Evolutionary conservation across 371 early-diverging fungal genomes (phyloP), one percentile per base, ranked within the genome.

Genomic region (Parasitella parasitica): DNA sequence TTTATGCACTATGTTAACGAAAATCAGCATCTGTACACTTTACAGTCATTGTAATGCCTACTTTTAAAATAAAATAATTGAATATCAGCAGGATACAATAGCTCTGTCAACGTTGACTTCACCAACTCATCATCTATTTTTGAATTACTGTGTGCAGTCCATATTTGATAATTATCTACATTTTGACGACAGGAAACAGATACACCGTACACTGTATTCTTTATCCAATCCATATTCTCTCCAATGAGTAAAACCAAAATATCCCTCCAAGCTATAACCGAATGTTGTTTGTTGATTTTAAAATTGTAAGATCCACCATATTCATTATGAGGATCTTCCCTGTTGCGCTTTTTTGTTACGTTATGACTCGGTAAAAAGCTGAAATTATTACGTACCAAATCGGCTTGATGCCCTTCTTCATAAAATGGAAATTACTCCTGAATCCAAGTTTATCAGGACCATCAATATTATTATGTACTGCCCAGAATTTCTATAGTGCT

Each of bases 261-360:
- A 67, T 88, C 86, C 18, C 84, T 76, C 86, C 86, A 86, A 15
- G 77, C 80, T 35, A 68, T 48, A 18, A 76, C 69, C 7, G 86
- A 76, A 28, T 86, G 72, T 13, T 59, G 46, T 66, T 86, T 85
- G 54, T 85, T 71, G 41, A 90, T 86, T 59, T 85, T 80, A 54
- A 91, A 80, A 51, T 87, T 84, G 70, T 86, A 86, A 16, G 90
- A 84, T 8, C 93, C 93, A 54, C 93, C 93, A 57, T 88, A 78
- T 63, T 85, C 85, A 73, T 93, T 93, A 54, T 69, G 74, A 38
- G 84, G 83, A 73, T 93, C 93, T 72, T 93, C 93, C 76, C 76
- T 75, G 51, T n/a, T 6, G 18, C 3, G 3, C 16, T 20, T 22
- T 43, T 22, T 43, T 43, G 43, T 43, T 22, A 43, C 20, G 43